These are phyloP conservation scores for Solanum peruvianum DNA, from an alignment of 257 asterid species.

Conservation along the genomic window DNA sequence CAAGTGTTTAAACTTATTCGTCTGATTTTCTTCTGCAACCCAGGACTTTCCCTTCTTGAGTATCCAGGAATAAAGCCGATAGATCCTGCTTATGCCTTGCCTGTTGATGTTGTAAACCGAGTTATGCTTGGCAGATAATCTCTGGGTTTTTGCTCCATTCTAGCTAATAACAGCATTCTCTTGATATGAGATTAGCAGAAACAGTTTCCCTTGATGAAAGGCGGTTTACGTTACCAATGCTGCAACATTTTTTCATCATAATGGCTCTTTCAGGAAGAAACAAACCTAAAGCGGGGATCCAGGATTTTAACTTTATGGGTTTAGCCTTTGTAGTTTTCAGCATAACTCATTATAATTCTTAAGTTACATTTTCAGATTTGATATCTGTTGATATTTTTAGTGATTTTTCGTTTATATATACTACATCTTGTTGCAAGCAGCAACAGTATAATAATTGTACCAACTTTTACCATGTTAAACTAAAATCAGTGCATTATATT, in stretches of 20 bases:
- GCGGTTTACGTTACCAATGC: neutral
- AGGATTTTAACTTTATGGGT: neutral
- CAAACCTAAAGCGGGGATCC: neutral
- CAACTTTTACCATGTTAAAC: neutral
- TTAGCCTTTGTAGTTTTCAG: neutral
- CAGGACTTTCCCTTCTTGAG: conserved; percentile 87
- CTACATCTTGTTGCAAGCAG: neutral
- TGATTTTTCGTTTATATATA: neutral
- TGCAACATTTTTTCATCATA: neutral
- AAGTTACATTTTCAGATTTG: neutral
- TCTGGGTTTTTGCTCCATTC: neutral
- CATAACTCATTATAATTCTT: neutral
- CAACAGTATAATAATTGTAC: neutral
- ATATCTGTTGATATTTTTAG: neutral
- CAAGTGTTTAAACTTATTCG: neutral
- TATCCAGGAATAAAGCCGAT: conserved; percentile 68
- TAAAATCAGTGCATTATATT: too few species aligned
- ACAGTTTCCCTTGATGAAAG: neutral
- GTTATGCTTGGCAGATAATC: conserved; percentile 26
- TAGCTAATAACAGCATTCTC: neutral
- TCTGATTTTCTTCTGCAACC: neutral
- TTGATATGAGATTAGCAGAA: neutral
- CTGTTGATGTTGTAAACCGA: conserved; percentile 61
- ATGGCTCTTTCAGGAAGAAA: neutral
- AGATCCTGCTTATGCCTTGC: conserved; percentile 88